Percentiles rank a stretch among this genome's conserved stretches.
Conservation (phyloP, 108 stramenopile genomes). For the Discostella stelligeroides region DNA sequence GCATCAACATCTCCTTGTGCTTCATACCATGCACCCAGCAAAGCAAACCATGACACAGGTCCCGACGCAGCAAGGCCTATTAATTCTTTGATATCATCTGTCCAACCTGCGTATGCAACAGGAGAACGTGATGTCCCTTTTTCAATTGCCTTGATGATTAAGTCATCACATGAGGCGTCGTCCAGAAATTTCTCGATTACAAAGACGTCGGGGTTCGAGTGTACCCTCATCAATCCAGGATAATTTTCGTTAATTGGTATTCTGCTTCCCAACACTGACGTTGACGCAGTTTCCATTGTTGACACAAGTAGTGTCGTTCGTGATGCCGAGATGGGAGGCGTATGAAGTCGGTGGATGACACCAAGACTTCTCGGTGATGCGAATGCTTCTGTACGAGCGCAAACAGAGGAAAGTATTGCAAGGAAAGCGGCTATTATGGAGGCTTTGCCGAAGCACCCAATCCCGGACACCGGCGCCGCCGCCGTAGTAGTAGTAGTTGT, state of each 20-base stretch:
- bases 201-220: slow-evolving; percentile 76
- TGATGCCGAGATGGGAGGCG: background rate
- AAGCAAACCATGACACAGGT: slow-evolving; percentile 72
- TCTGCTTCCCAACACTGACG: slow-evolving; percentile 36
- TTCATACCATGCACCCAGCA: slow-evolving; percentile 66
- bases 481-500: too few species aligned
- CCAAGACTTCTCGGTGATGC: background rate
- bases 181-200: slow-evolving; percentile 68
- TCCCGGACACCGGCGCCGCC: too few species aligned
- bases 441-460: too few species aligned
- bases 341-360: background rate
- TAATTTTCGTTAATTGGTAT: slow-evolving; percentile 61
- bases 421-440: too few species aligned
- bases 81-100: slow-evolving; percentile 72
- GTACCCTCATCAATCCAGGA: slow-evolving; percentile 56
- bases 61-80: slow-evolving; percentile 70
- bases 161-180: slow-evolving; percentile 50
- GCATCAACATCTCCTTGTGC: slow-evolving; percentile 21
- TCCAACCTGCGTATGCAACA: slow-evolving; percentile 83
- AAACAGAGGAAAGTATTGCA: too few species aligned
- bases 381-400: background rate
- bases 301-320: background rate
- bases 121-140: slow-evolving; percentile 66
- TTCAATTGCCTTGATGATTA: slow-evolving; percentile 52
- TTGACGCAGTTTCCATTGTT: background rate